Conservation (phyloP, 257 asterid genomes). For the Marsdenia floribunda region DNA sequence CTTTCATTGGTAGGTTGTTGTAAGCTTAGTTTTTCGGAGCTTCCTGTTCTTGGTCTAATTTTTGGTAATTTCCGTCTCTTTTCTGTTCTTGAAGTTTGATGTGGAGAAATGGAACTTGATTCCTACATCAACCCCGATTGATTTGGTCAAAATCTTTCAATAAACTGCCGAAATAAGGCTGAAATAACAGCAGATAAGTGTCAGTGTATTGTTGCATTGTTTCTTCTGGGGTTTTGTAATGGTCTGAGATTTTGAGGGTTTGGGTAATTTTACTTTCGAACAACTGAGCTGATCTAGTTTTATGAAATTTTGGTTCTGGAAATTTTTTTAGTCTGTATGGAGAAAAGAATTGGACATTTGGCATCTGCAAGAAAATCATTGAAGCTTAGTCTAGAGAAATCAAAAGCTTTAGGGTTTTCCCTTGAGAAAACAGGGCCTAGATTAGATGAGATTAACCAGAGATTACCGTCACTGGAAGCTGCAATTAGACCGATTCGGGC, state of each 20-base stretch:
- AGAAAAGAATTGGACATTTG: constrained; percentile 49
- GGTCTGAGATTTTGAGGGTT: constrained; percentile 7
- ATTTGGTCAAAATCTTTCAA: background rate
- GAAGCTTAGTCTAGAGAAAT: constrained; percentile 61
- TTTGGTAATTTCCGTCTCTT: background rate
- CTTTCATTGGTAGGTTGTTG: constrained; percentile 13
- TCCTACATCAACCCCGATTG: constrained; percentile 29
- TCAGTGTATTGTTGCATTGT: background rate
- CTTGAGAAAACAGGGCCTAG: constrained; percentile 62
- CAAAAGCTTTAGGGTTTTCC: constrained; percentile 46
- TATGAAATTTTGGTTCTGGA: constrained; percentile 13
- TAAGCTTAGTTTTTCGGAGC: constrained; percentile 18
- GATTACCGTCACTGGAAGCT: constrained; percentile 64
- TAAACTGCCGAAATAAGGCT: background rate
- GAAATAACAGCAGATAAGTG: background rate
- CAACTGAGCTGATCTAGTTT: constrained; percentile 13
- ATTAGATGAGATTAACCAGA: constrained; percentile 58
- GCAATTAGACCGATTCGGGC: constrained; percentile 76
- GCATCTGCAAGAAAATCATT: constrained; percentile 58
- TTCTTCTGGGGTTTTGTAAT: background rate
- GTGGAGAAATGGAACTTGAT: constrained; percentile 31
- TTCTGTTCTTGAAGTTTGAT: constrained; percentile 25
- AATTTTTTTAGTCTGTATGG: constrained; percentile 34
- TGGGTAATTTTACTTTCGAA: background rate
- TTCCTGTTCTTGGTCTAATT: constrained; percentile 4